Conservation (phyloP, 306 rosid species). For the Begonia peltatifolia region DNA sequence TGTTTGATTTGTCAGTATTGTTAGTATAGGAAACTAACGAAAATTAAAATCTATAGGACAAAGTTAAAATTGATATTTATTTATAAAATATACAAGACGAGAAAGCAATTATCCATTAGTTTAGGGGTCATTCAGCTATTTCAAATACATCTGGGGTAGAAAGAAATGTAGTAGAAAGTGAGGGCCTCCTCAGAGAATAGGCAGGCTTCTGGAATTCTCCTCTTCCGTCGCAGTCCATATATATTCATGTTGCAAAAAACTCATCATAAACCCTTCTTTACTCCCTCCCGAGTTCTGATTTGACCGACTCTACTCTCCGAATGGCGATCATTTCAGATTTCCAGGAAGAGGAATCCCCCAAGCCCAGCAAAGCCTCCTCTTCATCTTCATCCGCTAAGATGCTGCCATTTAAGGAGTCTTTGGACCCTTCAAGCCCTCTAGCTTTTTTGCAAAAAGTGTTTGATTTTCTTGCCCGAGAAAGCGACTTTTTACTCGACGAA, state of each 20-base stretch:
- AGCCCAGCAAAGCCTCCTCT: constrained; percentile 6
- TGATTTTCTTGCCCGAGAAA: constrained; percentile 34
- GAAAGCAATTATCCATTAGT: too few species aligned
- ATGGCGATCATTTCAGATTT: constrained; percentile 76
- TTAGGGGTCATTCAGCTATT: too few species aligned
- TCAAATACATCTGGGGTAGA: too few species aligned
- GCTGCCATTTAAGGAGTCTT: constrained; percentile 29
- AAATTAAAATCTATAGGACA: too few species aligned
- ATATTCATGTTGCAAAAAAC: too few species aligned
- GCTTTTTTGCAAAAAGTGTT: constrained; percentile 41
- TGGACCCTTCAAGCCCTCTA: constrained; percentile 51
- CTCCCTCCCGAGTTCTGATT: background rate
- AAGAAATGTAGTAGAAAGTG: too few species aligned
- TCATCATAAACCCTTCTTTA: background rate
- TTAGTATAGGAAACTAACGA: too few species aligned
- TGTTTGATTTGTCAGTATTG: too few species aligned
- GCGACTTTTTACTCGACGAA: constrained; percentile 30
- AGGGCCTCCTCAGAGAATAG: too few species aligned
- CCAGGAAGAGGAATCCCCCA: constrained; percentile 25
- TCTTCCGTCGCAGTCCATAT: too few species aligned
- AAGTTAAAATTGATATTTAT: too few species aligned
- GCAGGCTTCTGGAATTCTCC: background rate
- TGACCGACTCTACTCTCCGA: background rate
- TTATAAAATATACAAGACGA: too few species aligned
- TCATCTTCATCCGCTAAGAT: constrained; percentile 14